Evolutionary conservation across 371 early-diverging fungal genomes (phyloP), one percentile per base, ranked within the genome.

Genomic region (Mortierella sp.): DNA sequence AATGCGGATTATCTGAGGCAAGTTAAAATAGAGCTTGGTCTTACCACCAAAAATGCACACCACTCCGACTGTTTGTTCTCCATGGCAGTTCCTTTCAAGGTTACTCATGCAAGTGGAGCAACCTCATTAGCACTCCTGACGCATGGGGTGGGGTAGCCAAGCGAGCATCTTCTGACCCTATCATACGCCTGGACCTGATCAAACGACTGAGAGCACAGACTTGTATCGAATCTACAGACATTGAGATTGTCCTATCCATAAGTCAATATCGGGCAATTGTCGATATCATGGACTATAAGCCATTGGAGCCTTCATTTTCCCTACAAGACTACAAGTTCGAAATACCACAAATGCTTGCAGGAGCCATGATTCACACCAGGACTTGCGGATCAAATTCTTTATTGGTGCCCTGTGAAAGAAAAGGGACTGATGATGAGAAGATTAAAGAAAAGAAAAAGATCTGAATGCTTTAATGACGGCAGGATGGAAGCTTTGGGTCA

Each of bases 271-370:
- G 50, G 4, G 16, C 50, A 50, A 50, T 50, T 14, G 21, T 50
- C 21, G 21, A 50, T 21, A 50, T 50, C 50, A 50, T 14, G 21
- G 50, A 50, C 50, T 50, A 50, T 50, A 50, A 50, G 21, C 50
- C 50, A n/a, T 50, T 50, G 50, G 50, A n/a, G 14, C 50, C 50
- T 50, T 50, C 50, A 14, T 6, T 50, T 14, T 50, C 14, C 50
- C 50, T 50, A 50, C 50, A 50, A 50, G 50, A 14, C 50, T 50
- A 50, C 50, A 16, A 50, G 50, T 50, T 14, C n/a, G 50, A 50
- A 21, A 50, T 50, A 7, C 7, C 50, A 14, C 50, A 50, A 50
- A 50, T 5, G 50, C 50, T 50, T 50, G 50, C 50, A 21, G 50
- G 50, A 14, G 50, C 50, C 3, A n/a, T 50, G 50, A 50, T 50